phyloP scores from a whole-genome alignment of 257 asterid genomes.

The Rauvolfia tetraphylla region DNA sequence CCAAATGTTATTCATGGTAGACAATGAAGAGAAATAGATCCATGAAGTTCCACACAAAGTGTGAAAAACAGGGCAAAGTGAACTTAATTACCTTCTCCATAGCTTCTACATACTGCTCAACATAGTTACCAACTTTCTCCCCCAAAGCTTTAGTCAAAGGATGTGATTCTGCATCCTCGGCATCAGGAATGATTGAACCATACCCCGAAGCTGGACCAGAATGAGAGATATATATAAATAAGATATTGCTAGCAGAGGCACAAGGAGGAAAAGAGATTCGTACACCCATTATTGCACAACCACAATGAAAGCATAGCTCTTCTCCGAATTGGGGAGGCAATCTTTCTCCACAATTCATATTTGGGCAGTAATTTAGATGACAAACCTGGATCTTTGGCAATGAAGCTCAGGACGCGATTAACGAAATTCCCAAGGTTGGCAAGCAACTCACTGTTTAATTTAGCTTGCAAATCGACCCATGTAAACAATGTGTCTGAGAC shows the following conservation, averaged over 20 bases:
- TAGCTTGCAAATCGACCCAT: slow-evolving; percentile 95
- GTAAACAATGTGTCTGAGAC: slow-evolving; percentile 92
- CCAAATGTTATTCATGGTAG: slow-evolving; percentile 16
- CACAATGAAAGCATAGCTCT: not conserved
- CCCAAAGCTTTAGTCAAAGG: slow-evolving; percentile 62
- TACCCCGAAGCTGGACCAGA: slow-evolving; percentile 69
- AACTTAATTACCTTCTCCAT: slow-evolving; percentile 80
- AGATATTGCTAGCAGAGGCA: not conserved
- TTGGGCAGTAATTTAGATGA: not conserved
- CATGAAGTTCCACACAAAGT: not conserved
- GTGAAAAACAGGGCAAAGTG: slow-evolving; percentile 8
- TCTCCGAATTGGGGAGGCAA: not conserved
- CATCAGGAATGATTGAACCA: slow-evolving; percentile 86
- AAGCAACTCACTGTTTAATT: slow-evolving; percentile 75
- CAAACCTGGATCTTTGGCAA: slow-evolving; percentile 83
- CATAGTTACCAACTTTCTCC: slow-evolving; percentile 60
- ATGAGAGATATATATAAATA: not conserved
- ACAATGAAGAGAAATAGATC: slow-evolving; percentile 6
- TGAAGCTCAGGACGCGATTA: slow-evolving; percentile 92
- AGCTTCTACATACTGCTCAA: slow-evolving; percentile 72
- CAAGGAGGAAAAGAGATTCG: not conserved
- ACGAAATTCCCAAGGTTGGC: slow-evolving; percentile 87
- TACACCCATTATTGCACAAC: not conserved
- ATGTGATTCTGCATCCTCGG: slow-evolving; percentile 68
- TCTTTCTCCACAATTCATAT: not conserved